These are phyloP conservation scores for Thalassiosira livingstoniorum DNA, from an alignment of 352 stramenopile genomes.

Conservation along the genomic window DNA sequence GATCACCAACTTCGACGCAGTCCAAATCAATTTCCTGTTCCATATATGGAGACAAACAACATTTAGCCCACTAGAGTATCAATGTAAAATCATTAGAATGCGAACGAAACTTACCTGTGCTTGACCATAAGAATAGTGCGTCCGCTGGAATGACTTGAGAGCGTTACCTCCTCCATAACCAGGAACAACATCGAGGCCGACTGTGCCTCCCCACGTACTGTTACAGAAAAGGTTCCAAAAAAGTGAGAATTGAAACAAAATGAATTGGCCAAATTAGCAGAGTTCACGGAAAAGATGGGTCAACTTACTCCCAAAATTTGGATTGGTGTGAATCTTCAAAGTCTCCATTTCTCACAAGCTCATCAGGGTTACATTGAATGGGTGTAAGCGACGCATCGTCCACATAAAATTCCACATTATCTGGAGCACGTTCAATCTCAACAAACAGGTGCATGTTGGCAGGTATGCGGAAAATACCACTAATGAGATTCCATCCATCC, in stretches of 20 bases:
- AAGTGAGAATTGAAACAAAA: not conserved
- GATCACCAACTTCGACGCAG: constrained; percentile 43
- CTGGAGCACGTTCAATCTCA: constrained; percentile 53
- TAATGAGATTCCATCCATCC: constrained; percentile 48
- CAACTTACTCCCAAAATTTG: constrained; percentile 50
- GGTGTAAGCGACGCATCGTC: constrained; percentile 46
- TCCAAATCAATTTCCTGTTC: constrained; percentile 17
- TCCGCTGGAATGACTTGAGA: constrained; percentile 28
- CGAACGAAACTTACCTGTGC: constrained; percentile 48
- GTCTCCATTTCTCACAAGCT: constrained; percentile 54
- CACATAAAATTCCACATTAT: constrained; percentile 51
- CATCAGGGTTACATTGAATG: constrained; percentile 39
- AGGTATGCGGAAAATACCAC: constrained; percentile 52
- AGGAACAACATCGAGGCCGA: constrained; percentile 27
- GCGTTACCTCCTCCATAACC: constrained; percentile 48
- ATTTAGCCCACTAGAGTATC: too few species aligned
- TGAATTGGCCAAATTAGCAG: not conserved
- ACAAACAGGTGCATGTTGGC: constrained; percentile 21
- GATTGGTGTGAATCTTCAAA: constrained; percentile 38
- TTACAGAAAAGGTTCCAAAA: too few species aligned
- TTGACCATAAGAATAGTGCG: constrained; percentile 33
- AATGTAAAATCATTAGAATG: too few species aligned
- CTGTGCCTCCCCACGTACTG: constrained; percentile 33
- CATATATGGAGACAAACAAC: too few species aligned
- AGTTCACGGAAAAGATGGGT: not conserved